A percentile compares a stretch with the other conserved stretches of the same genome.
These are phyloP conservation scores for Triangularia setosa DNA, from an alignment of 2,329 filamentous ascomycete genomes.

Conservation along the genomic window DNA sequence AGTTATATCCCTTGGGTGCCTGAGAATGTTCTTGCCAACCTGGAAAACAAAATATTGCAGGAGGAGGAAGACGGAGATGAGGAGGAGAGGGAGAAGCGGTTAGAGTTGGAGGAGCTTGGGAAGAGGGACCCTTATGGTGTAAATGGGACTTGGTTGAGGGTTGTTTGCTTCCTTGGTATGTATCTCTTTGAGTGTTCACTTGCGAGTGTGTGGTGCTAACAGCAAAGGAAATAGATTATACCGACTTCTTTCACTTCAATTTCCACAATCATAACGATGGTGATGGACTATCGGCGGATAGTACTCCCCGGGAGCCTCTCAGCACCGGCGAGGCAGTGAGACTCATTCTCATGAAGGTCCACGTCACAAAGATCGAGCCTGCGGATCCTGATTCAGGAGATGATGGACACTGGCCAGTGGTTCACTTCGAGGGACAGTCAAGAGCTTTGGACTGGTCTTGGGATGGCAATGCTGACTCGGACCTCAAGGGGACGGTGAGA, in stretches of 20 bases:
- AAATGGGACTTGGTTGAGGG: constrained; percentile 67
- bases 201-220: neutral
- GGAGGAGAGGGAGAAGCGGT: constrained; percentile 26
- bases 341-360: constrained; percentile 65
- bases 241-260: constrained; percentile 69
- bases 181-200: neutral
- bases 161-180: constrained; percentile 33
- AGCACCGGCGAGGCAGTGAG: constrained; percentile 63
- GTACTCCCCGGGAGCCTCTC: constrained; percentile 48
- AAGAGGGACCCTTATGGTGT: constrained; percentile 66
- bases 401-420: constrained; percentile 56
- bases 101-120: constrained; percentile 37
- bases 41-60: neutral
- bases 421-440: constrained; percentile 63
- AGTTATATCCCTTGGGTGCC: constrained; percentile 42
- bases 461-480: constrained; percentile 66
- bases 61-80: constrained; percentile 20
- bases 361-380: constrained; percentile 56
- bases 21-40: constrained; percentile 12
- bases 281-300: neutral
- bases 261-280: constrained; percentile 47
- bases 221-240: constrained; percentile 52
- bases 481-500: constrained; percentile 59
- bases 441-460: constrained; percentile 59
- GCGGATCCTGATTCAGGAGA: constrained; percentile 51